A percentile compares a stretch with the other conserved stretches of the same genome.
Conservation (phyloP, 2,329 filamentous ascomycete species). For the Stachybotrys echinatus region DNA sequence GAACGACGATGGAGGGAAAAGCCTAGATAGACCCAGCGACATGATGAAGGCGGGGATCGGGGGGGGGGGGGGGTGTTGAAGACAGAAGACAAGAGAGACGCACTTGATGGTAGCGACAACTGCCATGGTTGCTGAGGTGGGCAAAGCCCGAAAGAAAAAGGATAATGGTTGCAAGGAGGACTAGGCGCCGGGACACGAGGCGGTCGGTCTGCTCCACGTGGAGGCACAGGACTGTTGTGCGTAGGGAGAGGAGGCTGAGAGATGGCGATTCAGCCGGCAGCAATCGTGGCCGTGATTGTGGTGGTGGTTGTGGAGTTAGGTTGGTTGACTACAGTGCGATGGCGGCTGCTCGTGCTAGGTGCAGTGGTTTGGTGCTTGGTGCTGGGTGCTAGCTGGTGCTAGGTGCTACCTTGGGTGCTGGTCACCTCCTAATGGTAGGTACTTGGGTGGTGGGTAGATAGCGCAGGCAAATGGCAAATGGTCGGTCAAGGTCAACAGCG, state of each 20-base stretch:
- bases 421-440: too few species aligned
- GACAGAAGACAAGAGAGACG: conserved; percentile 20
- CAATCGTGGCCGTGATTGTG: background rate
- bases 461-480: too few species aligned
- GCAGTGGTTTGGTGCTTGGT: too few species aligned
- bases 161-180: background rate
- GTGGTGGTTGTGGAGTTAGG: background rate
- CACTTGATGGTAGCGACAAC: conserved; percentile 63
- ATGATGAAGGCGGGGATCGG: background rate
- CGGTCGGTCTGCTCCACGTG: background rate
- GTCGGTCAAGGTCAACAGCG: background rate
- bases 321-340: background rate
- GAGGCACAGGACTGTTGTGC: background rate
- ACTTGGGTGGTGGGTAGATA: too few species aligned
- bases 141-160: conserved; percentile 3
- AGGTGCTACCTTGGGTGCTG: too few species aligned
- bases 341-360: background rate
- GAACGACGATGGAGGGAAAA: background rate
- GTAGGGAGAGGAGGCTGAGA: background rate
- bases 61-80: background rate
- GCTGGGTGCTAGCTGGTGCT: background rate
- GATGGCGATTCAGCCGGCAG: background rate
- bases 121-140: conserved; percentile 36
- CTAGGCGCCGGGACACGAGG: background rate
- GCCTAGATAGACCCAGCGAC: background rate